Evolutionary conservation across 2,329 filamentous ascomycete species (phyloP).

Genomic region (Camillea tinctor): DNA sequence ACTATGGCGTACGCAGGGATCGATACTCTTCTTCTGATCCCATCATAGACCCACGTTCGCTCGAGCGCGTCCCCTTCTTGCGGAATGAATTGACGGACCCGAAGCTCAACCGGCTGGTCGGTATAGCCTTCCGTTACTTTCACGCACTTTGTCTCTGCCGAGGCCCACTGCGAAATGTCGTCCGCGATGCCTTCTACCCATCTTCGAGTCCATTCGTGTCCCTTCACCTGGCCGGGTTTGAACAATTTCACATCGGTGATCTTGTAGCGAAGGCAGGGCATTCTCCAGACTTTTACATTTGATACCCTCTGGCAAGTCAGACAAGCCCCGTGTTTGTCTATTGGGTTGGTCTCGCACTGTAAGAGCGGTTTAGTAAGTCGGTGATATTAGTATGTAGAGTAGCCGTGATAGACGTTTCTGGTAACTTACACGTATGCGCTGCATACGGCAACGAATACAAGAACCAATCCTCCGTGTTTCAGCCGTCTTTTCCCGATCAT

Average conservation of each 20-base stretch:
- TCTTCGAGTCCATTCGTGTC: constrained; percentile 57
- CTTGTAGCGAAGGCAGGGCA: constrained; percentile 61
- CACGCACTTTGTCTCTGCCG: constrained; percentile 48
- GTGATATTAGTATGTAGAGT: constrained; percentile 13
- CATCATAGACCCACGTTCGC: constrained; percentile 51
- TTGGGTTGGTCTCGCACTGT: constrained; percentile 53
- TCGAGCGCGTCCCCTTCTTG: constrained; percentile 54
- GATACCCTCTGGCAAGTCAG: constrained; percentile 53
- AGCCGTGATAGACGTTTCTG: not conserved
- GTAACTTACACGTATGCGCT: constrained; percentile 56
- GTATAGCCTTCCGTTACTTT: constrained; percentile 55
- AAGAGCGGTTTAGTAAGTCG: not conserved
- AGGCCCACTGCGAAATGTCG: constrained; percentile 56
- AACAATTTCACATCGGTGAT: constrained; percentile 58
- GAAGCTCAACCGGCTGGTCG: constrained; percentile 44
- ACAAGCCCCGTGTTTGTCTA: constrained; percentile 48
- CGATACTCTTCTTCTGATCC: constrained; percentile 44
- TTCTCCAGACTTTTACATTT: constrained; percentile 49
- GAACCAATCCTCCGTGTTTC: constrained; percentile 57
- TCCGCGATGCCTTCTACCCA: constrained; percentile 57
- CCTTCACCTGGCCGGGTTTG: constrained; percentile 58
- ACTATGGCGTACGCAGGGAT: constrained; percentile 58
- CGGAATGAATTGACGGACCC: constrained; percentile 54
- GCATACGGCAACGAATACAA: constrained; percentile 61
- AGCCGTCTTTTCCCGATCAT: constrained; percentile 52